Base-by-base conservation (phyloP, 202 grass and related monocot genomes). In the Schoenoplectus tabernaemontani region DNA sequence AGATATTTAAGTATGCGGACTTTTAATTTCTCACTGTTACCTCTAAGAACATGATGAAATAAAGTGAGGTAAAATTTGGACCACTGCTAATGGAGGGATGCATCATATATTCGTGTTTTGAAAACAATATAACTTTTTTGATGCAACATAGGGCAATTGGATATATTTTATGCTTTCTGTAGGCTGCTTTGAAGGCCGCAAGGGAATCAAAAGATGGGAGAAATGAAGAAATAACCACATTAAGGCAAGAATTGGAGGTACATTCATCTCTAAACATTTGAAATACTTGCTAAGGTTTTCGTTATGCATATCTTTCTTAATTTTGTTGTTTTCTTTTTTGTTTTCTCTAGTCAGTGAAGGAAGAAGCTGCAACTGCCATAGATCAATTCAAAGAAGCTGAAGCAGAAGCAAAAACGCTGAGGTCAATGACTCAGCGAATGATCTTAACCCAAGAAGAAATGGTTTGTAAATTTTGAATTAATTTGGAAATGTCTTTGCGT, bases 391-490 rank as follows among this genome's bases (percentile, higher is more conserved):
- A 86, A 78, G 92, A 96, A 81, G 86, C 83, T 34, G 96, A 99
- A 82, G 87, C 86, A 22, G 92, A 99, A 83, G 86, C 90, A 28
- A 96, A 89, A 82, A 81, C 90, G 74, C 88, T 99, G 44, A 84
- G 88, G 5, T 89, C 86, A 42, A 96, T 93, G 90, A 96, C 92
- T 83, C 88, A 99, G 57, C 90, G 96, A 88, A 99, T 96, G 96
- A 80, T 99, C 76, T 89, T 99, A 83, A 92, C 90, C 28, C 90
- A 99, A 85, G 96, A 99, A 86, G 96, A 99, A 87, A 99, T 96
- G 96, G 96, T 99, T 78, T 77, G 86, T 66, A 57, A 24, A 84
- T 58, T 17, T 58, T 78, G 54, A 22, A 23, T 20, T 74, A 38
- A 41, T 72, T 80, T 81, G 17, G 17, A 80, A 74, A 82, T 84